Base-by-base conservation (phyloP, 768 basidiomycete species). In the Nidularia pulvinata region DNA sequence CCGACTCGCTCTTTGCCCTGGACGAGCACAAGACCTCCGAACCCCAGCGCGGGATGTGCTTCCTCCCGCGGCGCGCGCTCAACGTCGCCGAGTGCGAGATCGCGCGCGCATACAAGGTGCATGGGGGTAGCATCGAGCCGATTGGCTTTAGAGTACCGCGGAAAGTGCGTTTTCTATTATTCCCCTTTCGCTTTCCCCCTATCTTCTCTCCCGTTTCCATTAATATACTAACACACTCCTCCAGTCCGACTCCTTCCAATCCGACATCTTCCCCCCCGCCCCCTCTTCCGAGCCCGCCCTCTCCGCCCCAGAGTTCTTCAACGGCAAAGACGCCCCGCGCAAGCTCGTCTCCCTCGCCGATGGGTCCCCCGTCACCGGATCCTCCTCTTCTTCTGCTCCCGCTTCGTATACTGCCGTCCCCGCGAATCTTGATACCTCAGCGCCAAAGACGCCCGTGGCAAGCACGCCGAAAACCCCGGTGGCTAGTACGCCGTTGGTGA, bases 21-120 rank as follows among this genome's bases (percentile, higher is more conserved):
- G 76, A 86, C 16, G 97, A 98, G 66, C 83, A 95, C 79, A 91
- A 95, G 68, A 91, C 89, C 4, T 78, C 86, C 16, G 92, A 95
- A 49, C 95, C 96, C 32, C 96, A 98, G 69, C 91, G 95, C 49
- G 97, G 97, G 10, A 91, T 98, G 86, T 93, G 91, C 67, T 95
- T 98, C 87, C 81, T 97, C 43, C 97, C 97, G 10, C 85, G 95
- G 35, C 90, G 95, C 47, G 88, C 91, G 0, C 82, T 98, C 62
- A 93, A 83, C 65, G 89, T 97, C 22, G 73, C 81, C 36, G 93
- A 98, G 50, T 96, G 95, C 69, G 97, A 98, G 69, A 97, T 98
- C 59, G 95, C 93, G 1, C 81, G 94, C 32, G 93, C 91, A 1
- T 98, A 92, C 82, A 99, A 98, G 70, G 81, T 95, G 16, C 77